A percentile compares a stretch with the other conserved stretches of the same genome.
phyloP scores from a whole-genome alignment of 441 rosid genomes.

The Pelargonium cotyledonis region DNA sequence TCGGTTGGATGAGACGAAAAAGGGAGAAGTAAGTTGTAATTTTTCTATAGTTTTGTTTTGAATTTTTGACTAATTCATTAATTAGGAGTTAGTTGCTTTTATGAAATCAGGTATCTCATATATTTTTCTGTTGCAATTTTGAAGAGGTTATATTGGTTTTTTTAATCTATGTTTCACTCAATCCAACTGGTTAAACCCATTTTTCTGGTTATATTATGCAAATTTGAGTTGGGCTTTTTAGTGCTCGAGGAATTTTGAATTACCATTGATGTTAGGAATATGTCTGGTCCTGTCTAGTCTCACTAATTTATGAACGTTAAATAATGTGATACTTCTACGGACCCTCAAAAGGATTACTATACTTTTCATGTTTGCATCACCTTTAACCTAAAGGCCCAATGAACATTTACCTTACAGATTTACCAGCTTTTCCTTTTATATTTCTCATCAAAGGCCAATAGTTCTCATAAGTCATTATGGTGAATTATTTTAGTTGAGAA shows the following conservation, averaged over 20 bases:
- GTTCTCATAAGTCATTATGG: neutral
- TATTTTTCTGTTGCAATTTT: neutral
- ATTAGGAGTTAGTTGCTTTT: neutral
- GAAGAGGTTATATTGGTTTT: neutral
- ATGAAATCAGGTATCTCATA: neutral
- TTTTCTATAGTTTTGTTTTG: constrained; percentile 13
- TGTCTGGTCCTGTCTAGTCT: too few species aligned
- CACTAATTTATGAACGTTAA: neutral
- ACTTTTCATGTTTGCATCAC: neutral
- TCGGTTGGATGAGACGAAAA: constrained; percentile 69
- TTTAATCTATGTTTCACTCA: neutral
- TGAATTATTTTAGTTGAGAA: neutral
- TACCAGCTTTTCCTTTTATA: neutral
- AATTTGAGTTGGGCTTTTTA: neutral
- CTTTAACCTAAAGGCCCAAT: neutral
- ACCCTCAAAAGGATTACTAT: constrained; percentile 2
- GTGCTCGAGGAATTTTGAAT: too few species aligned
- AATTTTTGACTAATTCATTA: neutral
- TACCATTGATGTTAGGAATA: too few species aligned
- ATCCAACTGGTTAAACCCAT: neutral
- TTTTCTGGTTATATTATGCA: constrained; percentile 1
- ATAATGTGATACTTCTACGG: neutral
- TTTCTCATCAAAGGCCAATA: neutral
- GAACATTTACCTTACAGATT: neutral
- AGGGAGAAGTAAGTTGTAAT: constrained; percentile 72